These are phyloP conservation scores for Prunus persica DNA, from an alignment of 306 rosid species.

Conservation along the genomic window Prunus_persica_NCBIv2 NC_034012.1:3396501-3397000, in stretches of 20 bases:
- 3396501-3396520: slow-evolving; percentile 18
- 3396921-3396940: no score
- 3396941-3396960: neutral
- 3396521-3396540: slow-evolving; percentile 26
- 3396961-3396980: slow-evolving; percentile 7
- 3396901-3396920: no score
- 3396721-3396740: slow-evolving; percentile 14
- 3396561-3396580: neutral
- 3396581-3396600: slow-evolving; percentile 17
- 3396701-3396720: neutral
- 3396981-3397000: slow-evolving; percentile 26
- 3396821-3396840: neutral
- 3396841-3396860: no score
- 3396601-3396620: neutral
- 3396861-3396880: no score
- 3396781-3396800: slow-evolving; percentile 4
- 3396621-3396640: no score
- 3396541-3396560: neutral
- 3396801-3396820: neutral
- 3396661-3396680: neutral
- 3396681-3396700: neutral
- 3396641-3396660: neutral
- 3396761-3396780: slow-evolving; percentile 31
- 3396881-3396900: no score
- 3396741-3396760: slow-evolving; percentile 25